These are phyloP conservation scores for Micractinium sp. DNA, from an alignment of 139 green algal species.

Conservation along the genomic window DNA sequence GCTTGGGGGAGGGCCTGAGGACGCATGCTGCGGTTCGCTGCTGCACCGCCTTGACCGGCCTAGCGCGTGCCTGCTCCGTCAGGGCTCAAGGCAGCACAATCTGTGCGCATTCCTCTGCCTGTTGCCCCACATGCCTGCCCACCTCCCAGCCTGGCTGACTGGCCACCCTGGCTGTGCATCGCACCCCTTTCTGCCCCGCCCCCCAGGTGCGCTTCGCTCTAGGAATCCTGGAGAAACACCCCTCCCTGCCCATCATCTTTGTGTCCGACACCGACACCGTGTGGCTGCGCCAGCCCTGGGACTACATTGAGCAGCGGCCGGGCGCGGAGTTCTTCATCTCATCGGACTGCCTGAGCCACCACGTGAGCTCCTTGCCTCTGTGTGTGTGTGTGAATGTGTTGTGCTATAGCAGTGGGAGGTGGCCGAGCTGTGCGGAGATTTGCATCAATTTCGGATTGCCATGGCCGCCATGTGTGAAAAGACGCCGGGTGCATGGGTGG, in stretches of 20 bases:
- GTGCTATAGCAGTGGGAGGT: too few relatives aligned
- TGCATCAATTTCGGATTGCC: too few relatives aligned
- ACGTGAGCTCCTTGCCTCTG: neutral
- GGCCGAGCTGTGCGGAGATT: too few relatives aligned
- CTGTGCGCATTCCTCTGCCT: neutral
- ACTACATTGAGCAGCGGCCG: neutral
- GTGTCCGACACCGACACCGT: constrained; percentile 24
- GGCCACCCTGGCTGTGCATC: neutral
- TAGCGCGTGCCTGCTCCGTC: too few relatives aligned
- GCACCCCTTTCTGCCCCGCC: neutral
- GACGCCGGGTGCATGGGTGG: too few relatives aligned
- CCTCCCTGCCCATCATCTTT: constrained; percentile 3
- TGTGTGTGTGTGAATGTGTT: neutral
- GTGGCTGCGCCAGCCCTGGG: constrained; percentile 4
- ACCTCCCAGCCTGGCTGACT: neutral
- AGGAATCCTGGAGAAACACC: neutral
- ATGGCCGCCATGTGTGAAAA: too few relatives aligned
- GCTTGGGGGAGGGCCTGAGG: too few relatives aligned
- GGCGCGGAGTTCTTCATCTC: constrained; percentile 11
- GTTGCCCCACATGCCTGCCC: neutral
- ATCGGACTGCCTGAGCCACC: constrained; percentile 46
- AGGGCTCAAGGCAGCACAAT: too few relatives aligned
- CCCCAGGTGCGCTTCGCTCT: constrained; percentile 9
- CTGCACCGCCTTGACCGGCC: too few relatives aligned
- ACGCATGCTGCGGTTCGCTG: too few relatives aligned